Base-by-base conservation (phyloP, 2,329 filamentous ascomycete species). In the Eurotiales sp. region DNA sequence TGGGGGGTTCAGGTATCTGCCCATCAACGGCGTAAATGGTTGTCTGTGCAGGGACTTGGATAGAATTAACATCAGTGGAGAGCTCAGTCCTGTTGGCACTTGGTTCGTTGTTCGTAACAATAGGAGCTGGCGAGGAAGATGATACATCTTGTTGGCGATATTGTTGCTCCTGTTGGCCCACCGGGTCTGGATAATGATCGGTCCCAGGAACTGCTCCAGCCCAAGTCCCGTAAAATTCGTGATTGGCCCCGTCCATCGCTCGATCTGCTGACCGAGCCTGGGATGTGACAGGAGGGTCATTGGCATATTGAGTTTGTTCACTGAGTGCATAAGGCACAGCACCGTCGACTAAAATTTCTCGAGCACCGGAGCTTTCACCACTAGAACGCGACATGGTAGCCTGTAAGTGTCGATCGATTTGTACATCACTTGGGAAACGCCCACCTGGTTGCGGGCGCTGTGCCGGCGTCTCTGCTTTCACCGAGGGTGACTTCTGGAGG, bases 381-480 rank as follows among this genome's bases (percentile, higher is more conserved):
- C 88, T 95, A 78, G 87, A 88, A 55, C 87, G 87, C 65, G 88
- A 90, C 67, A 85, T 77, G 66, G 87, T 83, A 66, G 82, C 84
- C 73, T 90, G 86, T 83, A 90, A 84, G 78, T 87, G 85, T 76
- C 88, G 85, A 71, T 90, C 87, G 69, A 95, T 81, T 76, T 90
- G 84, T 63, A 97, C 77, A 77, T 96, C 91, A 74, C 88, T 95
- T 74, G 92, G 92, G 77, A 99, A 99, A 72, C 91, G 85, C 78
- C 92, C 92, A 85, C 91, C 92, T 84, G 90, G 85, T 80, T 88
- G 84, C 67, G 89, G 88, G 71, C 90, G 85, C 71, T 81, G 80
- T 62, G 81, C 76, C 60, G 65, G 66, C 43, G 69, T 66, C 51
- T 68, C 71, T 39, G 63, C 69, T 29, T 66, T 64, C 41, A 56